Conservation (phyloP, 2,329 filamentous ascomycete genomes). For the Botrytis hyacinthi region DNA sequence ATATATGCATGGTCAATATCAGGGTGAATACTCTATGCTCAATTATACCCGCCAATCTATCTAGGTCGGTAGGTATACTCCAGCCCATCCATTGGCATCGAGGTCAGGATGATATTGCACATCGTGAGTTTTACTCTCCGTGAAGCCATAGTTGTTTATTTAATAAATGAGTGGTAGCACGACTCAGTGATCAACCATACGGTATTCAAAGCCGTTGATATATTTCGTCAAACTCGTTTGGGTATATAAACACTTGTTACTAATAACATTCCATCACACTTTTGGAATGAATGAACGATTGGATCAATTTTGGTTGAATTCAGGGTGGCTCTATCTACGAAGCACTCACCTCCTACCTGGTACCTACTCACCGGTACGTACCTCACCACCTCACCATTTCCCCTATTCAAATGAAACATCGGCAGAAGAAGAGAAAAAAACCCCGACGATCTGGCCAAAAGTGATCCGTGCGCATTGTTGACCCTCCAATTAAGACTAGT, state of each 20-base stretch:
- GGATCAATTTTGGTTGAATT: neutral
- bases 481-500: neutral
- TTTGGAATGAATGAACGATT: neutral
- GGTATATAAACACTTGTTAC: no score
- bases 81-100: neutral
- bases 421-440: neutral
- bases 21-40: neutral
- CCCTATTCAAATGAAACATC: neutral
- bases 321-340: neutral
- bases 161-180: neutral
- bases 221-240: neutral
- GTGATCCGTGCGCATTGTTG: neutral
- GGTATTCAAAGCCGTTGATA: neutral
- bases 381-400: neutral
- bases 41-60: neutral
- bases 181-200: neutral
- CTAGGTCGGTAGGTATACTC: neutral
- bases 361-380: neutral
- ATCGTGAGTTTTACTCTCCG: no score
- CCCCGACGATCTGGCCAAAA: neutral
- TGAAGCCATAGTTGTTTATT: neutral
- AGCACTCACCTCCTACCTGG: no score
- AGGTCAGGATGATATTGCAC: neutral
- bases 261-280: neutral
- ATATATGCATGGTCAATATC: neutral